phyloP scores from a whole-genome alignment of 108 stramenopile genomes.

The Parietichytrium sp. region DNA sequence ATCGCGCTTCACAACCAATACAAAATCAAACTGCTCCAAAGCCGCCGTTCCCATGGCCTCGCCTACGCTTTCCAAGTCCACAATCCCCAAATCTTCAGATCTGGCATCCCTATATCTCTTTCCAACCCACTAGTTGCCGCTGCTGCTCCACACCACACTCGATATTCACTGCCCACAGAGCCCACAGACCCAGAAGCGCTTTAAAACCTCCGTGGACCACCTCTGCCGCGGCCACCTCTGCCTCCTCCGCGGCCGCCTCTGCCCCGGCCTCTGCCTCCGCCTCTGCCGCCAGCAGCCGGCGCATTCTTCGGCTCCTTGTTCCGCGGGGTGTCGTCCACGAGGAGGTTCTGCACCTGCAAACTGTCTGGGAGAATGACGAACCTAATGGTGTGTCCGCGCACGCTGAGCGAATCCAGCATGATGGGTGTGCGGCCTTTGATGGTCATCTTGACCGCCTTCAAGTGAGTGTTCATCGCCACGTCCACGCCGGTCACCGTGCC shows the following conservation, averaged over 20 bases:
- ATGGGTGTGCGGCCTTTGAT: conserved; percentile 79
- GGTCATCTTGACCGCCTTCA: conserved; percentile 92
- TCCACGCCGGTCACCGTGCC: conserved; percentile 95
- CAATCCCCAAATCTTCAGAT: too few relatives aligned
- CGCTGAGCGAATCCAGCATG: conserved; percentile 79
- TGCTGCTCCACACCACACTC: too few relatives aligned
- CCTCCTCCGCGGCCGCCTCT: conserved; percentile 38
- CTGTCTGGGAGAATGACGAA: conserved; percentile 93
- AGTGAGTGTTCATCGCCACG: conserved; percentile 96
- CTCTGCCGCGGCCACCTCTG: conserved; percentile 16
- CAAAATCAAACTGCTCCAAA: too few relatives aligned
- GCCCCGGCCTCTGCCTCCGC: conserved; percentile 35
- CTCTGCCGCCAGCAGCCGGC: conserved; percentile 1
- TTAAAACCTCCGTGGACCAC: conserved; percentile 25
- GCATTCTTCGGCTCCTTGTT: conserved; percentile 45
- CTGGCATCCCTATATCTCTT: too few relatives aligned
- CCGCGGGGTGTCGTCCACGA: conserved; percentile 93
- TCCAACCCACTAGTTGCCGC: too few relatives aligned
- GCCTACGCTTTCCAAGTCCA: too few relatives aligned
- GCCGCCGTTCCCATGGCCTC: too few relatives aligned
- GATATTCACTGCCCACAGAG: too few relatives aligned
- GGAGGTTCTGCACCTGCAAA: conserved; percentile 88
- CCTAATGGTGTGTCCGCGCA: conserved; percentile 90
- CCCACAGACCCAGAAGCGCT: neutral
- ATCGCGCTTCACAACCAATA: too few relatives aligned